Percentiles rank a stretch among this genome's conserved stretches.
phyloP scores from a whole-genome alignment of 148 eudicot species.

The Camellia sinensis region DNA sequence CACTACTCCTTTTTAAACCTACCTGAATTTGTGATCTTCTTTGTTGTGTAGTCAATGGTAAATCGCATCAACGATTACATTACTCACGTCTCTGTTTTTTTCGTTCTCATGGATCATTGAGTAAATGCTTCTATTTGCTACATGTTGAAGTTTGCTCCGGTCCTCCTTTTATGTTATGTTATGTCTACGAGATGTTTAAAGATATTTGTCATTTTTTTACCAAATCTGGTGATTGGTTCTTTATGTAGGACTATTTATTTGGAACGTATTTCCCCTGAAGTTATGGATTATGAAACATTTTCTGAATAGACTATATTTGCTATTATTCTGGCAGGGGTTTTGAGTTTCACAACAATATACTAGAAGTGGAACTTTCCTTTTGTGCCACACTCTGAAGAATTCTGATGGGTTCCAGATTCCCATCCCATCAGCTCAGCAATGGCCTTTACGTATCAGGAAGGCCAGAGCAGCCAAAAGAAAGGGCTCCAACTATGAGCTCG shows the following conservation, averaged over 20 bases:
- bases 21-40: not conserved
- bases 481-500: slow-evolving; percentile 87
- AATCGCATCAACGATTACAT: not conserved
- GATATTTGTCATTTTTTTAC: not conserved
- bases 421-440: slow-evolving; percentile 87
- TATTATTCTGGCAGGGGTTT: slow-evolving; percentile 1
- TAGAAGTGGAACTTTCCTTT: not conserved
- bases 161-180: slow-evolving; percentile 1
- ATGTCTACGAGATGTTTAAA: not conserved
- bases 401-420: slow-evolving; percentile 86
- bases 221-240: not conserved
- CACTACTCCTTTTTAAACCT: not conserved
- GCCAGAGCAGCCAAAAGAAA: slow-evolving; percentile 93
- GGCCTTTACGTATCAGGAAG: slow-evolving; percentile 93
- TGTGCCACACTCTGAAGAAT: slow-evolving; percentile 9
- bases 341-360: not conserved
- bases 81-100: not conserved
- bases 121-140: not conserved
- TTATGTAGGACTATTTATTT: not conserved
- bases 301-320: not conserved
- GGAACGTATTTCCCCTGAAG: not conserved
- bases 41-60: not conserved
- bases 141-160: not conserved
- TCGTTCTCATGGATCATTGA: not conserved
- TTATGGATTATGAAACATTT: not conserved